Conservation (phyloP, 192 early-diverging fungal genomes). For the Podila epigama region DNA sequence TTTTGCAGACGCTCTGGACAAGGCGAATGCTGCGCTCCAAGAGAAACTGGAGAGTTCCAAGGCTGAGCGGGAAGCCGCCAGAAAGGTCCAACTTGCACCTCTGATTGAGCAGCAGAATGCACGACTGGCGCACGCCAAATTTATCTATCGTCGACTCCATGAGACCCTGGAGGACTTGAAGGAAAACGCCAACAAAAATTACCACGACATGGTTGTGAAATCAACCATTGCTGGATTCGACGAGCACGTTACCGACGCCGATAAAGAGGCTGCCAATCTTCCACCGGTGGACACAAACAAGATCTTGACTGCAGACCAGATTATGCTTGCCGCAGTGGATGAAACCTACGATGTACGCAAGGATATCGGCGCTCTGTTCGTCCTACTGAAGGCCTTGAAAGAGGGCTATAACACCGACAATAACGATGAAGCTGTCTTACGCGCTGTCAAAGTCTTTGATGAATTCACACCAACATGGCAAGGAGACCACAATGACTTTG, state of each 20-base stretch:
- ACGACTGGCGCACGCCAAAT: slow-evolving; percentile 21
- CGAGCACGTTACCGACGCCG: slow-evolving; percentile 61
- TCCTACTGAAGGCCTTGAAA: slow-evolving; percentile 33
- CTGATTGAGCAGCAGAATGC: slow-evolving; percentile 23
- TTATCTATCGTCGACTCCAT: slow-evolving; percentile 40
- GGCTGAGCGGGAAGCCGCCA: slow-evolving; percentile 29
- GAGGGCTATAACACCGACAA: slow-evolving; percentile 35
- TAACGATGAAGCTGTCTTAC: slow-evolving; percentile 39
- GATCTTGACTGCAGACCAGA: neutral
- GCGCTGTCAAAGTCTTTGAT: slow-evolving; percentile 14
- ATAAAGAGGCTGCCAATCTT: slow-evolving; percentile 9
- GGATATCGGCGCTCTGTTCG: slow-evolving; percentile 32
- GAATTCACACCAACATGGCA: slow-evolving; percentile 31
- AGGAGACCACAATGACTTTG: slow-evolving; percentile 26
- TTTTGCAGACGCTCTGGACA: slow-evolving; percentile 10
- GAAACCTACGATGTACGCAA: slow-evolving; percentile 20
- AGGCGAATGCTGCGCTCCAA: slow-evolving; percentile 8
- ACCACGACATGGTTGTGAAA: slow-evolving; percentile 74
- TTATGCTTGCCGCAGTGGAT: neutral
- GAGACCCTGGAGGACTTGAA: slow-evolving; percentile 59
- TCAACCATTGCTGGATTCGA: slow-evolving; percentile 68
- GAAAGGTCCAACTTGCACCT: slow-evolving; percentile 18
- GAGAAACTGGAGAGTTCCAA: slow-evolving; percentile 20
- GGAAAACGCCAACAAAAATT: slow-evolving; percentile 74
- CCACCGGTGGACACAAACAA: neutral